phyloP scores from a whole-genome alignment of 1,139 yeast genomes.

The Candida tropicalis region DNA sequence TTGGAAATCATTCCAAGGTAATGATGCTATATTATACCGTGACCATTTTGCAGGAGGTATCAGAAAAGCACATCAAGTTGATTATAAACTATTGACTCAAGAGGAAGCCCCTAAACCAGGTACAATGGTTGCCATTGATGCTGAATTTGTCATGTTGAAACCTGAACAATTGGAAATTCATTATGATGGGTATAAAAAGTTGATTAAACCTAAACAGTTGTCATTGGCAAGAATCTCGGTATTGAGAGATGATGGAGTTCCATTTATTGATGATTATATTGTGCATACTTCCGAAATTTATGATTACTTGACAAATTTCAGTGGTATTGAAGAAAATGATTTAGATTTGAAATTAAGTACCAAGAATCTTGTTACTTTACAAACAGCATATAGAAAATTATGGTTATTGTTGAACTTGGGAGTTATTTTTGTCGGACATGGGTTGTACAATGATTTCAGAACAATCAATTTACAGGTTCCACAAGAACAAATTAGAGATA shows the following conservation, averaged over 20 bases:
- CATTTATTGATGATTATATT: conserved; percentile 93
- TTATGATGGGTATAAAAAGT: conserved; percentile 62
- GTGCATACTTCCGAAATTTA: conserved; percentile 70
- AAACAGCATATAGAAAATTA: conserved; percentile 81
- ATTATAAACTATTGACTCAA: conserved; percentile 64
- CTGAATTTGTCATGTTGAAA: conserved; percentile 86
- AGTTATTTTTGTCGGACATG: conserved; percentile 94
- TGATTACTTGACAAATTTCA: conserved; percentile 85
- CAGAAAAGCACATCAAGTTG: conserved; percentile 58
- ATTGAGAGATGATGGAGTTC: conserved; percentile 76
- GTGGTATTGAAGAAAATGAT: conserved; percentile 94
- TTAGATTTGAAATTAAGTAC: conserved; percentile 70
- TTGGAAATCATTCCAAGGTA: conserved; percentile 38
- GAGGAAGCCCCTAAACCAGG: conserved; percentile 78
- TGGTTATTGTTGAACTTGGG: conserved; percentile 91
- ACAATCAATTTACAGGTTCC: conserved; percentile 93
- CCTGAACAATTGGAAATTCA: conserved; percentile 82
- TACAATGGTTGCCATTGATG: conserved; percentile 87
- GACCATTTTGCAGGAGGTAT: conserved; percentile 78
- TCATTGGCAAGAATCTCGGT: conserved; percentile 92
- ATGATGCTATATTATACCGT: conserved; percentile 67
- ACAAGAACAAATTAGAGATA: conserved; percentile 80
- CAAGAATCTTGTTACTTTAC: conserved; percentile 75
- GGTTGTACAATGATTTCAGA: conserved; percentile 86
- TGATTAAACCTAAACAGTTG: conserved; percentile 73